Evolutionary conservation across 345 rosid genomes (phyloP).

Genomic region (Eucalyptus sideroxylon): DNA sequence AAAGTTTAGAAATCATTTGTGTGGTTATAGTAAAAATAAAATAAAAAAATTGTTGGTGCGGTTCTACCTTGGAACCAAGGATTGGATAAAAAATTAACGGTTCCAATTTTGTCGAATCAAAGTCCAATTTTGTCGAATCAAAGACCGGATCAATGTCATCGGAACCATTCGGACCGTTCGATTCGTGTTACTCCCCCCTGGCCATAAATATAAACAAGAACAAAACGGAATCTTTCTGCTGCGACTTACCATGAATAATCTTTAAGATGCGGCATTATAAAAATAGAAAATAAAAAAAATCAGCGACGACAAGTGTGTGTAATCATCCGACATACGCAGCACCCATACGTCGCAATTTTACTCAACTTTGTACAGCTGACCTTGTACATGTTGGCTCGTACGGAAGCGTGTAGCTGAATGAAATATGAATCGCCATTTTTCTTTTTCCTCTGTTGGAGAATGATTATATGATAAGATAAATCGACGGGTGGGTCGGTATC

Average conservation of each 20-base stretch:
- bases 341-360: not conserved
- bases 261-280: not conserved
- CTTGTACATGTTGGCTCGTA: not conserved
- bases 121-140: no score
- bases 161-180: no score
- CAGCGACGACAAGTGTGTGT: not conserved
- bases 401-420: not conserved
- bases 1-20: no score
- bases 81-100: no score
- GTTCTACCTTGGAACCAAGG: no score
- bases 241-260: not conserved
- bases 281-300: not conserved
- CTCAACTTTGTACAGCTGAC: not conserved
- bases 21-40: not conserved
- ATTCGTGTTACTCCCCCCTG: no score
- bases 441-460: not conserved
- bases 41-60: accelerated
- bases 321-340: not conserved
- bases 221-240: not conserved
- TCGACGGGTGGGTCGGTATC: not conserved
- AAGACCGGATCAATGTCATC: no score
- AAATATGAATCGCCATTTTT: not conserved
- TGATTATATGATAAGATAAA: not conserved
- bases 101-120: no score
- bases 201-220: not conserved